Base-by-base conservation (phyloP, 2,329 filamentous ascomycete genomes). In the Huntiella savannae region DNA sequence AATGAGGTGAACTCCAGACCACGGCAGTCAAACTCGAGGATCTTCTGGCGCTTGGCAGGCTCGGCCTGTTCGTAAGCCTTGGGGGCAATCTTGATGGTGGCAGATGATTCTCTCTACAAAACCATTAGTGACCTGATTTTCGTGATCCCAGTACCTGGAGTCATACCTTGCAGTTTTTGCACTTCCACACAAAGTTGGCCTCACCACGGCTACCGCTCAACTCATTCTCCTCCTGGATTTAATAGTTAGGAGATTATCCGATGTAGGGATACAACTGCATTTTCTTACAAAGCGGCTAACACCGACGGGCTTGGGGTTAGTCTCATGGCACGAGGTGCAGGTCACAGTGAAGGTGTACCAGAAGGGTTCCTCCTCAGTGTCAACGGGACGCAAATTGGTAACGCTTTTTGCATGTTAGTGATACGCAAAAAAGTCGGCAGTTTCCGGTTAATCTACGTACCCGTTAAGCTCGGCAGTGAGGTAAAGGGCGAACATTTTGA, bases 151-250 rank as follows among this genome's bases (percentile, higher is more conserved):
- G 5, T 8, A 22, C 38, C 13, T 11, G 8, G 16, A 22, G 35
- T 33, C 64, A 28, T 54, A 91, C 86, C 75, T 91, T 92, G 77
- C 91, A 98, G 59, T 91, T 88, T 64, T 92, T 94, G 72, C 91
- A 98, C 62, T 78, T 87, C 88, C 91, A 98, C n/a, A 98, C 91
- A 62, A 98, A 98, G 63, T 96, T 96, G 51, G 91, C 91, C 62
- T 96, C 87, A 53, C 91, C 91, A 57, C 85, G 75, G 61, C 87
- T 95, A 33, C 87, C 87, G 52, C 84, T 91, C 61, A 95, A 77
- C 53, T 95, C 86, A 58, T 92, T 87, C 57, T 69, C 72, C 59
- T 96, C 88, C 85, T 94, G 52, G 3, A 45, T n/a, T 28, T 10
- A 10, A 28, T 28, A 28, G 22, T 28, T 28, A 28, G 22, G 22